Evolutionary conservation across 805 yeast species (phyloP).

Genomic region (Candida coquimbonensis): DNA sequence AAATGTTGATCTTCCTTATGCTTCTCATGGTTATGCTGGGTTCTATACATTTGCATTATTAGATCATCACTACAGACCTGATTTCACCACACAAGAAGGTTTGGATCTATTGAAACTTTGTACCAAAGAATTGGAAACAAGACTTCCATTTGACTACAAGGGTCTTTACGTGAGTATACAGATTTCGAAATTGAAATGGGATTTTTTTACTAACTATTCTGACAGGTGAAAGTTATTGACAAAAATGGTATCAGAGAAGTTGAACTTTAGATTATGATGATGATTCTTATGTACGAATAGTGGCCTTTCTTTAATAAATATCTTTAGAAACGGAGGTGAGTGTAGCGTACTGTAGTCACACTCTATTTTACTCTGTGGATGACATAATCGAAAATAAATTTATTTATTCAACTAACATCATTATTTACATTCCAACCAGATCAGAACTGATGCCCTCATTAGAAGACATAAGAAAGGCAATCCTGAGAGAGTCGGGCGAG

Average conservation of each 20-base stretch:
- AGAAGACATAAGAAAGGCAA: conserved; percentile 9
- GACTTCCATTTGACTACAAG: conserved; percentile 93
- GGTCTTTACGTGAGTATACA: conserved; percentile 47
- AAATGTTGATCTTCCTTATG: conserved; percentile 84
- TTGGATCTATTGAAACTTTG: conserved; percentile 65
- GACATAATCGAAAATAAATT: no score
- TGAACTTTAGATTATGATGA: conserved; percentile 13
- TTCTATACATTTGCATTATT: conserved; percentile 85
- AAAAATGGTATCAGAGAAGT: conserved; percentile 48
- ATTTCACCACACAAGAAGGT: conserved; percentile 73
- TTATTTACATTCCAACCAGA: not conserved
- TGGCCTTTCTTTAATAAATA: no score
- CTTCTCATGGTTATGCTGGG: conserved; percentile 98
- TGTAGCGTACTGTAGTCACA: no score
- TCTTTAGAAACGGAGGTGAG: no score
- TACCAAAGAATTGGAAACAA: conserved; percentile 66
- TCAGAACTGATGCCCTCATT: conserved; percentile 1
- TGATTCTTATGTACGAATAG: not conserved
- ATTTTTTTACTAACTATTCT: conserved; percentile 8
- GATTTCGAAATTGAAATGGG: not conserved
- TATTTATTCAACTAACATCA: no score
- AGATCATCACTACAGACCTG: conserved; percentile 82
- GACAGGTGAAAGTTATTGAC: conserved; percentile 54
- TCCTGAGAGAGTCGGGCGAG: conserved; percentile 25
- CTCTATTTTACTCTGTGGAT: no score